Evolutionary conservation across 805 yeast species (phyloP), one percentile per base, ranked within the genome.

Genomic region (Starmerella floricola): DNA sequence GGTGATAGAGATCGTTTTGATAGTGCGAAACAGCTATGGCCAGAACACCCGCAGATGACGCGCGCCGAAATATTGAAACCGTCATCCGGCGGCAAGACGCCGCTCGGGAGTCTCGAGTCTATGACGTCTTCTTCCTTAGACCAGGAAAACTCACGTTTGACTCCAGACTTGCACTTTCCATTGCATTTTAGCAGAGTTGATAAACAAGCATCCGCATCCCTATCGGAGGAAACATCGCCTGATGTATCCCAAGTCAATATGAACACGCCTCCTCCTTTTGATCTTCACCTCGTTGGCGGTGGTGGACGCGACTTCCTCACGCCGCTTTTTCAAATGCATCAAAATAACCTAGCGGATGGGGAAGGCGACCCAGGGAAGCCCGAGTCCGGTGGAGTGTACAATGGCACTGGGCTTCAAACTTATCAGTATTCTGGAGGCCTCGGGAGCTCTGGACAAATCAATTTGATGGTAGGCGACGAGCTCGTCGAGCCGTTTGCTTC

Each of bases 31-130:
- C 19, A 11, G 6, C 19, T 10, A n/a, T 37, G 42, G 42, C 3
- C 24, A 4, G 31, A 18, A 13, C 42, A 39, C 37, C 42, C 42
- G 13, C 36, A 24, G 27, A 32, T 39, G 42, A 39, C 42, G 32
- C 42, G 20, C 17, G 13, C 30, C 3, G 41, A 30, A 30, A 13
- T 38, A 5, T 28, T 37, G 16, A 8, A 37, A 4, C 32, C 30
- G 20, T 4, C 10, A 8, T 3, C 16, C 10, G 16, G 20, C 13
- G 12, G 13, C 13, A 8, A 4, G 8, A 6, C 34, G 20, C 19
- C 34, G 19, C 6, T 10, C 21, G 8, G 19, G 19, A 8, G 10
- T 4, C 20, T 4, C 21, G 8, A 11, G 34, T 8, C 19, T 18
- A 13, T 5, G 19, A 20, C 4, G 10, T 27, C 26, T 10, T 6